Base-by-base conservation (phyloP, 176 grass and related monocot species). In the Miscanthus lutarioriparius region DNA sequence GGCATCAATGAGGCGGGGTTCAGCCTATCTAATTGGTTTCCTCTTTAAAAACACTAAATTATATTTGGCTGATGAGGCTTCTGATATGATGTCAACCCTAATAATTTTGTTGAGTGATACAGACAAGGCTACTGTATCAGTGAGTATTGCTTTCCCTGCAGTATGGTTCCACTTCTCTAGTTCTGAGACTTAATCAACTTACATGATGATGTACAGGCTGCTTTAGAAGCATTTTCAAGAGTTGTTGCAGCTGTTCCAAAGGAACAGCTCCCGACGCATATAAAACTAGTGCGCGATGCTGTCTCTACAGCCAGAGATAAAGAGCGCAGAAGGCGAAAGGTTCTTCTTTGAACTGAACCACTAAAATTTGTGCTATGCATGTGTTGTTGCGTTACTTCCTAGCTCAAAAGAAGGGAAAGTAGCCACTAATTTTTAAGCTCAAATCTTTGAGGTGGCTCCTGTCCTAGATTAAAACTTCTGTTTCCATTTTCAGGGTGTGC, bases 301-400 rank as follows among this genome's bases (percentile, higher is more conserved):
- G 75, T 98, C 47, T 98, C 93, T 79, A 95, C 96, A 16, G 96
- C 96, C 33, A 93, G 93, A 92, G 93, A 98, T 88, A 98, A 98
- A 88, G 96, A 95, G 45, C 89, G 93, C 54, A 91, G 96, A 84
- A 98, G 87, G 86, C 84, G 89, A 89, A 98, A 98, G 93, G 96
- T 94, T 59, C 20, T 82, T 38, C 26, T 76, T 83, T 70, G 30
- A 81, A 37, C 23, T 14, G 7, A 59, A 74, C 67, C 72, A 53
- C 47, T 80, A 70, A 41, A 36, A 32, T 88, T 51, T 75, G 30
- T 72, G 40, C 13, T 85, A 71, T 81, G 37, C 11, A 41, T 79
- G 38, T 35, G 30, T 69, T 81, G 78, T 73, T 16, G 14, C 35
- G 4, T 6, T 71, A 2, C 78, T 81, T n/a, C n/a, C n/a, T n/a